A percentile compares a stretch with the other conserved stretches of the same genome.
These are phyloP conservation scores for Coemansia sp. DNA, from an alignment of 192 early-diverging fungal genomes.

Conservation along the genomic window DNA sequence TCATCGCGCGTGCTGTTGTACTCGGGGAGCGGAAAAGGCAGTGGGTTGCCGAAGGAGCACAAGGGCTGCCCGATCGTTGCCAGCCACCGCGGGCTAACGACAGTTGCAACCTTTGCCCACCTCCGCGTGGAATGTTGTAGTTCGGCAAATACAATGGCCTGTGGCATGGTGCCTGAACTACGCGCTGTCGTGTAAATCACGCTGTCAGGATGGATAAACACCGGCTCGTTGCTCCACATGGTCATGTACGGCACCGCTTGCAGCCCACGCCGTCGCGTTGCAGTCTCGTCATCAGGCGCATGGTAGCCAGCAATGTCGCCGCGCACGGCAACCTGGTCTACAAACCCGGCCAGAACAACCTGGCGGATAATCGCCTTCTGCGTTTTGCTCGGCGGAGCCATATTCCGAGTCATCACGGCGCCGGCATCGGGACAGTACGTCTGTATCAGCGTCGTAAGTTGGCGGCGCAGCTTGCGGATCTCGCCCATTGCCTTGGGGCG, in stretches of 20 bases:
- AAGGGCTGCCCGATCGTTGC: constrained; percentile 72
- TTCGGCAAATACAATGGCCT: constrained; percentile 72
- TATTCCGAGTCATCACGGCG: constrained; percentile 61
- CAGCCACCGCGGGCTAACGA: constrained; percentile 79
- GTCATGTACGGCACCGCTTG: constrained; percentile 61
- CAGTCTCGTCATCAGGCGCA: constrained; percentile 37
- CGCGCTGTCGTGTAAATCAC: constrained; percentile 55
- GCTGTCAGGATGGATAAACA: constrained; percentile 72
- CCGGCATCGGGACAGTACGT: constrained; percentile 60
- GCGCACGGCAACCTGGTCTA: constrained; percentile 89
- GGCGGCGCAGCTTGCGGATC: constrained; percentile 72
- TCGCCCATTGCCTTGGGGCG: constrained; percentile 81
- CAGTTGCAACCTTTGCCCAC: constrained; percentile 74
- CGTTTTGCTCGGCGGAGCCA: constrained; percentile 63
- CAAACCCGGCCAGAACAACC: constrained; percentile 82
- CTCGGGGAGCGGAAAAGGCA: constrained; percentile 73
- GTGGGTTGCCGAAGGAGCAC: constrained; percentile 68
- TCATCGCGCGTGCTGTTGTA: constrained; percentile 63
- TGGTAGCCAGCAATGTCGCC: constrained; percentile 69
- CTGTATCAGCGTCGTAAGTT: constrained; percentile 71
- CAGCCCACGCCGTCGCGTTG: constrained; percentile 55
- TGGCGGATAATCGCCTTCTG: constrained; percentile 82
- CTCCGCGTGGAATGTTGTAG: constrained; percentile 61
- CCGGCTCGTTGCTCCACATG: constrained; percentile 75
- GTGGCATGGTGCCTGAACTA: constrained; percentile 57